Evolutionary conservation across 2,329 filamentous ascomycete genomes (phyloP).

Genomic region (Aureobasidium sp.): DNA sequence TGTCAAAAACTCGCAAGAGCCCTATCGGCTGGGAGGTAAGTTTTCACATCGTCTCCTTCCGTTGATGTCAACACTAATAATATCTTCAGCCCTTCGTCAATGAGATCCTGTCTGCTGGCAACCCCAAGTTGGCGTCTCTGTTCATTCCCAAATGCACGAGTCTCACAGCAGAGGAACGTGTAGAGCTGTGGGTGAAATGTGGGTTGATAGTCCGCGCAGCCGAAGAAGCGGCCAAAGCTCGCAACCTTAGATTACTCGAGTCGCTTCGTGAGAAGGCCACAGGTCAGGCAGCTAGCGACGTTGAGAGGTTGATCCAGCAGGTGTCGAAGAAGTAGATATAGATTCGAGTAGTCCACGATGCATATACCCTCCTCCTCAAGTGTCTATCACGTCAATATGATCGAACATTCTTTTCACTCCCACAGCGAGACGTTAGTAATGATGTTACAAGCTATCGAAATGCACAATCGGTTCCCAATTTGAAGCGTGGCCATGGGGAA

Average conservation of each 20-base stretch:
- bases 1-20: constrained; percentile 67
- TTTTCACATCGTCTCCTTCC: constrained; percentile 14
- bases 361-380: too few species aligned
- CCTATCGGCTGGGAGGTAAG: constrained; percentile 94
- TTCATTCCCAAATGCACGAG: constrained; percentile 84
- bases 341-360: too few species aligned
- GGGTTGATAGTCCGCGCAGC: constrained; percentile 81
- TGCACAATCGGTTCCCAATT: too few species aligned
- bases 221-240: constrained; percentile 79
- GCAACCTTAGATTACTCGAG: constrained; percentile 67
- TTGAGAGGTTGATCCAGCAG: constrained; percentile 66
- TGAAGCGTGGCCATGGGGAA: too few species aligned
- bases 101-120: constrained; percentile 78
- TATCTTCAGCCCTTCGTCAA: constrained; percentile 75
- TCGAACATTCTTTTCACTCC: too few species aligned
- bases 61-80: constrained; percentile 10
- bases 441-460: too few species aligned
- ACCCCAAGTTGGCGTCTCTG: constrained; percentile 70
- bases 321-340: constrained; percentile 14
- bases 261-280: constrained; percentile 66
- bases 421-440: too few species aligned
- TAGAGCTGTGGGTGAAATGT: constrained; percentile 95
- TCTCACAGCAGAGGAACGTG: constrained; percentile 57
- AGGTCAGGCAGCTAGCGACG: constrained; percentile 61
- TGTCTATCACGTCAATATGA: too few species aligned